Evolutionary conservation across 306 rosid species (phyloP).

Genomic region (Dryas drummondii): DNA sequence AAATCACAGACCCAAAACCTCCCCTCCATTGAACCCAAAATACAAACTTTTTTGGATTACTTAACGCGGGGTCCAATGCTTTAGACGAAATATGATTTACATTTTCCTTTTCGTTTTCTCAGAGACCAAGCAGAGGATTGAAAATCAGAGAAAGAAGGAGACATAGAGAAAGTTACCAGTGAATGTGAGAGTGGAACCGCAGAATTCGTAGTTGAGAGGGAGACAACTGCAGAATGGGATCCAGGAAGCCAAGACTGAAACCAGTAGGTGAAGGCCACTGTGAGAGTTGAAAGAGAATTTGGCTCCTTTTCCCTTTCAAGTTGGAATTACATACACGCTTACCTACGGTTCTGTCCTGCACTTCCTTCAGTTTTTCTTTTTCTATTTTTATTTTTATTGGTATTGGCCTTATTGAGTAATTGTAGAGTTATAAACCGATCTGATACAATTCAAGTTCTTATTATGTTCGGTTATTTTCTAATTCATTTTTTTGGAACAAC

Average conservation of each 20-base stretch:
- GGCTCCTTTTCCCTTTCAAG: neutral
- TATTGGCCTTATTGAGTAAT: too few species aligned
- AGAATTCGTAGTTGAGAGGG: neutral
- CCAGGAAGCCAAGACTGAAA: neutral
- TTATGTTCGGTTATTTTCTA: too few species aligned
- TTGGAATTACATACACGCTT: neutral
- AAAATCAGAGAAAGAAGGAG: neutral
- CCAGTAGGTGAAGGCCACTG: neutral
- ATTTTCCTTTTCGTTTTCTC: neutral
- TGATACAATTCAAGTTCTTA: too few species aligned
- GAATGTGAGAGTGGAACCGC: neutral
- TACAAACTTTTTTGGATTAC: neutral
- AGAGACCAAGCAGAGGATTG: neutral
- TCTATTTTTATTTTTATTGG: too few species aligned
- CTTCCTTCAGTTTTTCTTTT: too few species aligned
- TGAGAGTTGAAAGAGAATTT: neutral
- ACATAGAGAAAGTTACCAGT: neutral
- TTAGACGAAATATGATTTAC: neutral
- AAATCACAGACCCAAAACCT: neutral
- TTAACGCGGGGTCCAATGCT: neutral
- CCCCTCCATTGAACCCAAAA: neutral
- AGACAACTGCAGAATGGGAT: neutral
- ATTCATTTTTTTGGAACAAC: too few species aligned
- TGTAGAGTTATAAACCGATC: too few species aligned
- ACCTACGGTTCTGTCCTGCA: neutral